Evolutionary conservation across 805 yeast species (phyloP), one percentile per base, ranked within the genome.

Genomic region (Yarrowia keelungensis): DNA sequence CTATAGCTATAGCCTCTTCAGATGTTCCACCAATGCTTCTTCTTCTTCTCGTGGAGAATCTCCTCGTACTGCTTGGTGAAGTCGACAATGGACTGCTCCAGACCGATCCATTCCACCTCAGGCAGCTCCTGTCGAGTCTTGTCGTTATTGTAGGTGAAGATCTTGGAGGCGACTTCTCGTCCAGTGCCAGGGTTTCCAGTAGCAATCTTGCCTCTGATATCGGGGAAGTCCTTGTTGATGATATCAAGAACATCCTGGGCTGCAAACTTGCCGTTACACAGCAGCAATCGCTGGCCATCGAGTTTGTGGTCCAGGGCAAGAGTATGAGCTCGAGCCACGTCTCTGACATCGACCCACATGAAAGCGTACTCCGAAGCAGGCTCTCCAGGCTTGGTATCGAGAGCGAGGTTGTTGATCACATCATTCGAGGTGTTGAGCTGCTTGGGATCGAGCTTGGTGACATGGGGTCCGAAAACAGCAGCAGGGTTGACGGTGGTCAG

Each of bases 301-400:
- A 69, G 61, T 8, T 14, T 19, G 75, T 75, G 58, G 76, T 70
- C 72, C 68, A 85, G 78, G 4, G 88, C 86, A n/a, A 75, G 72
- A 16, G 85, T 72, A 73, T 87, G 91, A 5, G 88, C 86, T 54
- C 73, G 74, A 5, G 90, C 89, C 46, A 85, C 89, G 73, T 87
- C 90, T 73, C 89, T 81, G 8, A 87, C 89, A 74, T 87, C 89
- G 42, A 84, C 79, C 69, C 65, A 59, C 41, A 45, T 19, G 65
- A 59, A 59, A 8, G 47, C 51, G 11, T 75, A 81, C n/a, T 71
- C 43, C 3, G 50, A 35, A 10, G 49, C 15, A 8, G 62, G 42
- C 11, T 26, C 47, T 42, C 38, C 47, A 8, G 67, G 49, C 16
- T 35, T 50, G 2, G 51, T 42, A 14, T 59, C 65, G 5, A 59